Base-by-base conservation (phyloP, 2,329 filamentous ascomycete genomes). In the Aphanocladium album region DNA sequence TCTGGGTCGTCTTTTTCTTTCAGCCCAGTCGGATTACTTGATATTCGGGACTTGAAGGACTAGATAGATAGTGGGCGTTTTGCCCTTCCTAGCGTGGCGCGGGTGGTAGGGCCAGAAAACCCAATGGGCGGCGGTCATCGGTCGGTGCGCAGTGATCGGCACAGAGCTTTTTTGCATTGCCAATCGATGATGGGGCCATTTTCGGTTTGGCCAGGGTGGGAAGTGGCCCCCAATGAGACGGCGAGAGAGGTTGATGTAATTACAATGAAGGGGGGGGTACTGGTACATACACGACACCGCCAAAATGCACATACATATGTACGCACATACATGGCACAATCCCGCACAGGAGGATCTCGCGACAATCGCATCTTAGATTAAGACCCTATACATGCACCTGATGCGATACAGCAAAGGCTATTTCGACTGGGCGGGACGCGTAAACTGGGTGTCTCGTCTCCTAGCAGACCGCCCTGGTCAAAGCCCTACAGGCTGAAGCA, bases 161-260 rank as follows among this genome's bases (percentile, higher is more conserved):
- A n/a, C 30, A 47, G 43, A 50, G 30, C 37, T 14, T 23, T 49
- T 17, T 25, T 6, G 25, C 14, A 5, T 9, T 49, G 19, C 19
- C 30, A 52, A 52, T 59, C 56, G 17, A 52, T 59, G 47, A 59
- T 59, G 56, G 56, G 46, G 56, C 56, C 37, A 59, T 45, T 43
- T 11, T 45, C 37, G 14, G 11, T 9, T n/a, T 21, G 19, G 17
- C 8, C 33, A 27, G 17, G 37, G 52, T 53, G 19, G 19, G 21
- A 49, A 41, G 33, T 50, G 55, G 45, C 14, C 17, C 33, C 30
- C 45, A 39, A 49, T n/a, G n/a, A n/a, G 43, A 21, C 27, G 30
- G 12, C 12, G 5, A 52, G 17, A 35, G 23, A 35, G n/a, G 21
- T 43, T 52, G 56, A 23, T 5, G n/a, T 17, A 17, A 25, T 25